These are phyloP conservation scores for Amanita molliuscula DNA, from an alignment of 768 basidiomycete species.

Conservation along the genomic window DNA sequence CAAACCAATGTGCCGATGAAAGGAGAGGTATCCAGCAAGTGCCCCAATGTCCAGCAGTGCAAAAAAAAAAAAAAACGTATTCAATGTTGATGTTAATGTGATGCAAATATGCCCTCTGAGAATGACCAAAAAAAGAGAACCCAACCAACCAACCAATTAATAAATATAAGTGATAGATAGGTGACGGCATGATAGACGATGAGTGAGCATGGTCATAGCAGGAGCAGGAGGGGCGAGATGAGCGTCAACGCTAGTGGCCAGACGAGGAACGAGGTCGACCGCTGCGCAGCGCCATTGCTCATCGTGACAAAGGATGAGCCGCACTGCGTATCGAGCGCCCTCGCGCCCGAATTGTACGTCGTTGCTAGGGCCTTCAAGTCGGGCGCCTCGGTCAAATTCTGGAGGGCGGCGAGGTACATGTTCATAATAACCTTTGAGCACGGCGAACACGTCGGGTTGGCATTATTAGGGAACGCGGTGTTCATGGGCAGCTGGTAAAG, in stretches of 20 bases:
- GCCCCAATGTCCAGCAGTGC: neutral
- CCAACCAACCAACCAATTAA: neutral
- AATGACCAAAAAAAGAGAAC: neutral
- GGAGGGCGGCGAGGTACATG: constrained; percentile 37
- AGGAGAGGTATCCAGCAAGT: too few species aligned
- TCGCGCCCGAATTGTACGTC: constrained; percentile 3
- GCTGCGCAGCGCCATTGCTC: neutral
- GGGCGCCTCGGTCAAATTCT: constrained; percentile 14
- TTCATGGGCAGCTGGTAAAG: constrained; percentile 64
- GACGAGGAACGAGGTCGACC: neutral
- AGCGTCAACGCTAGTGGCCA: neutral
- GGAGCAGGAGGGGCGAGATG: neutral
- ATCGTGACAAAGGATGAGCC: neutral
- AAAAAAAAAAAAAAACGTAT: too few species aligned
- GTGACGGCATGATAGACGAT: neutral
- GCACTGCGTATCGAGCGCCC: neutral
- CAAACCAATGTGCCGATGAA: too few species aligned
- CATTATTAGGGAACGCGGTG: constrained; percentile 35
- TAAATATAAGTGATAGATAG: neutral
- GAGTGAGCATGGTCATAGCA: neutral
- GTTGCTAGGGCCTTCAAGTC: constrained; percentile 7
- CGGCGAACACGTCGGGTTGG: constrained; percentile 45
- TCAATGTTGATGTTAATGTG: neutral
- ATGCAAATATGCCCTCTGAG: neutral
- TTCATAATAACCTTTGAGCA: constrained; percentile 55